These are phyloP conservation scores for Mimosa bimucronata DNA, from an alignment of 306 rosid genomes.

Conservation along the genomic window DNA sequence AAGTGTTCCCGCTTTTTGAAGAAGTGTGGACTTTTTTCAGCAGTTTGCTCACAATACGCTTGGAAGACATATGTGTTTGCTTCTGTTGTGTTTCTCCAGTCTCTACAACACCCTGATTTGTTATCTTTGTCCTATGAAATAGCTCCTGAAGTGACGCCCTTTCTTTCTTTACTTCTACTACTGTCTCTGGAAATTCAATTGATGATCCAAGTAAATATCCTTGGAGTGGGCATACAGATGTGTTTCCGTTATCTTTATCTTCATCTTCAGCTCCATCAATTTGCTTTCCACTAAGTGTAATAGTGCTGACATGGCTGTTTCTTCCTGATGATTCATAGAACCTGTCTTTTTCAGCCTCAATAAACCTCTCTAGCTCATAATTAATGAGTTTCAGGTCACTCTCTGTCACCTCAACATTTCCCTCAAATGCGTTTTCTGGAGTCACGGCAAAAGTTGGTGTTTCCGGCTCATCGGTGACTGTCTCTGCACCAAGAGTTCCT, in stretches of 20 bases:
- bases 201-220: constrained; percentile 85
- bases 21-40: constrained; percentile 55
- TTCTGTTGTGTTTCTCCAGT: constrained; percentile 47
- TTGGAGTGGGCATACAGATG: constrained; percentile 78
- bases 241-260: constrained; percentile 55
- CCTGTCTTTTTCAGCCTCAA: constrained; percentile 68
- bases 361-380: constrained; percentile 75
- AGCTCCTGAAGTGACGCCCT: constrained; percentile 66
- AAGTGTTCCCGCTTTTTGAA: constrained; percentile 45
- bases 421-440: constrained; percentile 51
- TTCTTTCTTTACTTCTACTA: constrained; percentile 60
- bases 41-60: constrained; percentile 63
- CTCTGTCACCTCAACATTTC: constrained; percentile 59
- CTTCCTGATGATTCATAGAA: constrained; percentile 68
- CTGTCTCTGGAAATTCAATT: constrained; percentile 57
- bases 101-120: constrained; percentile 42
- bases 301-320: constrained; percentile 67
- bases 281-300: constrained; percentile 66
- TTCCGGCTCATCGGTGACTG: constrained; percentile 61
- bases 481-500: constrained; percentile 83
- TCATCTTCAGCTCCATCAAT: constrained; percentile 60
- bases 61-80: constrained; percentile 56
- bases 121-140: constrained; percentile 61
- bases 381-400: constrained; percentile 74
- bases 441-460: constrained; percentile 83